Evolutionary conservation across 495 filamentous ascomycete species (phyloP), one percentile per base, ranked within the genome.

Genomic region (Clohesyomyces aquaticus): DNA sequence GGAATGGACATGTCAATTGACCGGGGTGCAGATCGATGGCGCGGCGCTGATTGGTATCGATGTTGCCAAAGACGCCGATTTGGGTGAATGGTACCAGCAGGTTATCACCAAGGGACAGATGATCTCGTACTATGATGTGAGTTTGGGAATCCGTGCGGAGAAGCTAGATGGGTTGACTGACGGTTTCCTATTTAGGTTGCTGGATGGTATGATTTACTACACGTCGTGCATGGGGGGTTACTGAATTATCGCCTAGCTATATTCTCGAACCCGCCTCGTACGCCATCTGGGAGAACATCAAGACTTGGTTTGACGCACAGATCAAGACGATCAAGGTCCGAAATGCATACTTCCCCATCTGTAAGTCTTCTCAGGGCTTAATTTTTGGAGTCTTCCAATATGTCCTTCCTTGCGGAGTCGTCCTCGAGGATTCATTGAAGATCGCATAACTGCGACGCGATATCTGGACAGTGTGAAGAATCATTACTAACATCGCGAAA

Each of bases 71-170:
- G 82, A 88, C 55, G 84, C 86, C n/a, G 89, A 96, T 77, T 94
- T 98, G 74, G 81, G 90, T 21, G 83, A 83, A 71, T 98, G 94
- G 94, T 98, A 98, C 74, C 90, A 95, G 76, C 91, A 98, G 76
- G 88, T 96, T 41, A 86, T 98, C 41, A 87, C 89, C 62, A 98
- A 98, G 82, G 90, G 90, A 72, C 89, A 96, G 69, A 88, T 98
- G 87, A 84, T 98, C 69, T 90, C 93, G 53, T 96, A 92, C 80
- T 91, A 92, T 67, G 90, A 97, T 78, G 90, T 98, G 59, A 91
- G 91, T 21, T 38, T 38, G 32, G 92, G 92, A 35, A 32, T 16
- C 21, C 47, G 27, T n/a, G 23, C 11, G 19, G 4, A 4, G 12
- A 16, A 12, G 11, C 28, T 35, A 25, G 12, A 25, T 12, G 11